Conservation (phyloP, 1,284 basidiomycete species). For the Rhodotorula sp. region DNA sequence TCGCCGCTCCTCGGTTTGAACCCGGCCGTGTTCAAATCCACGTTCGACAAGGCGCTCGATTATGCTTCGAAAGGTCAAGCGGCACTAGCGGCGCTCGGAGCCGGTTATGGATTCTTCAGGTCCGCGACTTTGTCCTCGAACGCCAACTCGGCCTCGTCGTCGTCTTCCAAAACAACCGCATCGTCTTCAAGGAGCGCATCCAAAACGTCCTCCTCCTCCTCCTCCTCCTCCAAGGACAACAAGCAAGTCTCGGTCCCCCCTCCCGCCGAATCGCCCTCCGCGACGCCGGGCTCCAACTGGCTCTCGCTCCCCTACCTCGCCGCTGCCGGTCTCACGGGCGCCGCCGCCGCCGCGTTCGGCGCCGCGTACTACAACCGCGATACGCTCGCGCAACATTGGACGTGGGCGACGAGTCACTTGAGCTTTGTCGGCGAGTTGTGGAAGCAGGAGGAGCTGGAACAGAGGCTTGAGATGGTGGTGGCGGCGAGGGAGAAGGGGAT, state of each 20-base stretch:
- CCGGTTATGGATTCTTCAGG: slow-evolving; percentile 29
- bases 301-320: slow-evolving; percentile 19
- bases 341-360: slow-evolving; percentile 21
- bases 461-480: slow-evolving; percentile 18
- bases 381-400: slow-evolving; percentile 24
- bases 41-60: slow-evolving; percentile 34
- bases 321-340: slow-evolving; percentile 15
- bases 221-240: not conserved
- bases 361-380: slow-evolving; percentile 37
- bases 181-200: not conserved
- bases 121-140: not conserved
- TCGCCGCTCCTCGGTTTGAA: slow-evolving; percentile 35
- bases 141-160: not conserved
- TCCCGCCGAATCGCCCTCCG: slow-evolving; percentile 10
- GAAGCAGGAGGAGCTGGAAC: slow-evolving; percentile 32
- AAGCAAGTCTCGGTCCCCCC: slow-evolving; percentile 4
- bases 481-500: slow-evolving; percentile 19
- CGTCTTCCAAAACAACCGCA: not conserved
- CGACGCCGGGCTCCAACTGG: slow-evolving; percentile 13
- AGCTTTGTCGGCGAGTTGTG: slow-evolving; percentile 40
- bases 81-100: slow-evolving; percentile 29
- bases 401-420: slow-evolving; percentile 40
- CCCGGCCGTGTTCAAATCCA: slow-evolving; percentile 35
- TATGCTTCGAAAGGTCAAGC: slow-evolving; percentile 35
- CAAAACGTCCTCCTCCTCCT: not conserved